Conservation (phyloP, 805 yeast species). For the Candida ficus region DNA sequence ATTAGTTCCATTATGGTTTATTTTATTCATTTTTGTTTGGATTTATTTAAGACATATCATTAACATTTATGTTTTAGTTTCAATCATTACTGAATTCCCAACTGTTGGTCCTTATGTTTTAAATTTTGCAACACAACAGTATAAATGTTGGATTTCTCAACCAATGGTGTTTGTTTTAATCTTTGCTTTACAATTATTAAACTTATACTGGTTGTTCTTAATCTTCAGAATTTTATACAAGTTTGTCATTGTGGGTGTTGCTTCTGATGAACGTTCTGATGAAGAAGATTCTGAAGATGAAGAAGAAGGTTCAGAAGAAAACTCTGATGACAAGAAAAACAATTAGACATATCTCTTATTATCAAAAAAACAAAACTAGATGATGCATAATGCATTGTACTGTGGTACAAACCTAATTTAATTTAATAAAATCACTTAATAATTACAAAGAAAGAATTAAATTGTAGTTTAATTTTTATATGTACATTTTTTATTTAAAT, state of each 20-base stretch:
- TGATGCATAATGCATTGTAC: too few relatives aligned
- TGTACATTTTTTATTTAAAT: constrained; percentile 2
- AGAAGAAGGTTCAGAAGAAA: constrained; percentile 9
- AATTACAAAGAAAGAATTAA: not conserved
- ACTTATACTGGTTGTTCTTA: constrained; percentile 81
- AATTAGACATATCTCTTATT: not conserved
- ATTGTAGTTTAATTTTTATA: not conserved
- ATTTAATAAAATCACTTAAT: not conserved
- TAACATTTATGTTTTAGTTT: constrained; percentile 76
- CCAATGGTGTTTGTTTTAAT: constrained; percentile 79
- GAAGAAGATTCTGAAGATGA: constrained; percentile 60
- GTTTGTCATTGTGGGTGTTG: constrained; percentile 51
- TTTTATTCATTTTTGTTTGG: constrained; percentile 72
- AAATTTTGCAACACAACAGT: constrained; percentile 86
- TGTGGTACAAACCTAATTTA: too few relatives aligned
- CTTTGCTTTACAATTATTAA: constrained; percentile 77
- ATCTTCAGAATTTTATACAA: constrained; percentile 76
- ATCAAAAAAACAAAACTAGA: too few relatives aligned
- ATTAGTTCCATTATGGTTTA: constrained; percentile 58
- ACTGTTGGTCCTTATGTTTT: constrained; percentile 79
- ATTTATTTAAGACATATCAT: constrained; percentile 83
- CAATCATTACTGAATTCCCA: constrained; percentile 78
- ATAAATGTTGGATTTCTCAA: constrained; percentile 94
- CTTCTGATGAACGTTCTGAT: constrained; percentile 83
- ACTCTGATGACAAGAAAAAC: not conserved